Percentiles rank a stretch among this genome's conserved stretches.
phyloP scores from a whole-genome alignment of 108 stramenopile species.

The Poteriospumella lacustris region DNA sequence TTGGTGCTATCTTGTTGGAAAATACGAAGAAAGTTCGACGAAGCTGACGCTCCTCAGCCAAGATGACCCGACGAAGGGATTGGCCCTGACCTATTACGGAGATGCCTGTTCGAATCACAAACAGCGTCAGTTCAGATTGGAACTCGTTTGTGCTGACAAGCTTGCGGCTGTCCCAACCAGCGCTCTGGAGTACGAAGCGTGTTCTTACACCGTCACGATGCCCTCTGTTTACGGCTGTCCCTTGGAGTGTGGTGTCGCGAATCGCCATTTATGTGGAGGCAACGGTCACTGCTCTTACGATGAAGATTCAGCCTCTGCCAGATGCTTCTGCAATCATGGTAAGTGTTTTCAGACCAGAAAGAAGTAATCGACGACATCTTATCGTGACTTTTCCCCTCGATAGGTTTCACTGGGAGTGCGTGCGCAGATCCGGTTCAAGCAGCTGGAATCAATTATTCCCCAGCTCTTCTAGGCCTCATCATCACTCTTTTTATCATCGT shows the following conservation, averaged over 20 bases:
- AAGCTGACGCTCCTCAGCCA: neutral
- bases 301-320: constrained; percentile 16
- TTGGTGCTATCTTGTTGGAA: constrained; percentile 17
- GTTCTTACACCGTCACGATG: constrained; percentile 20
- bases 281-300: constrained; percentile 30
- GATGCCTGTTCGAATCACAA: neutral
- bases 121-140: constrained; percentile 6
- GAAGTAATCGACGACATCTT: neutral
- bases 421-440: neutral
- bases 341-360: neutral
- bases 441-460: constrained; percentile 14
- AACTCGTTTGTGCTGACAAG: constrained; percentile 16
- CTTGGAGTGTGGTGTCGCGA: constrained; percentile 6
- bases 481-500: constrained; percentile 26
- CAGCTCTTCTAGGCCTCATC: constrained; percentile 20
- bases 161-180: constrained; percentile 14
- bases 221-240: constrained; percentile 32
- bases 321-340: constrained; percentile 30
- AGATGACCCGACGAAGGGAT: constrained; percentile 15
- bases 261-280: constrained; percentile 14
- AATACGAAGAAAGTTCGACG: neutral
- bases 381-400: neutral
- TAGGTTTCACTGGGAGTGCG: constrained; percentile 2
- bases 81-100: constrained; percentile 10
- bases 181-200: constrained; percentile 6